Evolutionary conservation across 148 eudicot species (phyloP).

Genomic region (Cornus controversa): DNA sequence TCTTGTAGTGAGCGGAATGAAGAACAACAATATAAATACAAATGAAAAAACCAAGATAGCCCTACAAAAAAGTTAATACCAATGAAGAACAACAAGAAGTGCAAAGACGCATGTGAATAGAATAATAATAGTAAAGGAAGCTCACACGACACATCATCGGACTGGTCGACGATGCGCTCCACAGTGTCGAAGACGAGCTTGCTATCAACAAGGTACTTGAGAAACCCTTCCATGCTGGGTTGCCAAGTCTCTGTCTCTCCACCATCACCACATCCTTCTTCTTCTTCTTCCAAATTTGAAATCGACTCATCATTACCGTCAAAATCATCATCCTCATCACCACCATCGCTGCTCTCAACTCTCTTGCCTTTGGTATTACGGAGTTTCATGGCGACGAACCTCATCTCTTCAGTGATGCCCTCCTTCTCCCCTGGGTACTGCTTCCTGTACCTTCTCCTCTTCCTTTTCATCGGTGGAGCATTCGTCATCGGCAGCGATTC

Average conservation of each 20-base stretch:
- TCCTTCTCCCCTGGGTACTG: slow-evolving; percentile 74
- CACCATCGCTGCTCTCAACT: neutral
- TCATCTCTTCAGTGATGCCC: slow-evolving; percentile 87
- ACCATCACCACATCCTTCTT: neutral
- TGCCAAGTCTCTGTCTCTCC: slow-evolving; percentile 44
- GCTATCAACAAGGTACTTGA: slow-evolving; percentile 77
- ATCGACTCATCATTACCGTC: slow-evolving; percentile 11
- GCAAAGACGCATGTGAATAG: neutral
- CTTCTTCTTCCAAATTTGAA: slow-evolving; percentile 5
- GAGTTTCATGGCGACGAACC: slow-evolving; percentile 92
- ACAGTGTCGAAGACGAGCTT: slow-evolving; percentile 68
- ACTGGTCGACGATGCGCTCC: slow-evolving; percentile 77
- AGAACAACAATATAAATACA: too few species aligned
- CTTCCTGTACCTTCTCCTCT: slow-evolving; percentile 61
- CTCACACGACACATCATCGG: slow-evolving; percentile 87
- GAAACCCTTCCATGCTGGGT: slow-evolving; percentile 69
- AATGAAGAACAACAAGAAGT: neutral
- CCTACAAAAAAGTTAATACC: neutral
- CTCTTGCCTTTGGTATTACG: slow-evolving; percentile 39
- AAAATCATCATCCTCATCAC: slow-evolving; percentile 13
- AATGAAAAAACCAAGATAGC: neutral
- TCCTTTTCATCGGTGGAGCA: slow-evolving; percentile 51
- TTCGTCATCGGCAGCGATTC: neutral
- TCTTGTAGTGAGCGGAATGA: too few species aligned
- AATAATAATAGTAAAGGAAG: neutral